Evolutionary conservation across 257 asterid species (phyloP).

Genomic region (Solanum sparsipilum): DNA sequence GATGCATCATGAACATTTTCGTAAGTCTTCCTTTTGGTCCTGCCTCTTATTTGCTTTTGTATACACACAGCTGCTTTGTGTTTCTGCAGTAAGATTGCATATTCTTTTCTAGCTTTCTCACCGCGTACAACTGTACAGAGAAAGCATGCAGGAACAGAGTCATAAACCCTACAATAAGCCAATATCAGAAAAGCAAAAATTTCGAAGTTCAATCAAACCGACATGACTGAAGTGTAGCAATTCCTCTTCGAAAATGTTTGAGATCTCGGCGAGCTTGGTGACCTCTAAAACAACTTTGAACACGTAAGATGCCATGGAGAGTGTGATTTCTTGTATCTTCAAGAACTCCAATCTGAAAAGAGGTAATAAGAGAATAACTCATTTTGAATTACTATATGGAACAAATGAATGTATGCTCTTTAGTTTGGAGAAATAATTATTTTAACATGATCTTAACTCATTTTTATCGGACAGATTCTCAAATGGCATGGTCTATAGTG

Average conservation of each 20-base stretch:
- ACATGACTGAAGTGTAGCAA: slow-evolving; percentile 80
- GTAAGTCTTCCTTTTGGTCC: slow-evolving; percentile 36
- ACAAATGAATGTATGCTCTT: not conserved
- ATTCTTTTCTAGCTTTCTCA: slow-evolving; percentile 72
- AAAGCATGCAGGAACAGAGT: slow-evolving; percentile 6
- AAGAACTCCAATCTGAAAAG: slow-evolving; percentile 73
- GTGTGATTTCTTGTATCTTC: slow-evolving; percentile 96
- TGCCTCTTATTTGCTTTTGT: slow-evolving; percentile 64
- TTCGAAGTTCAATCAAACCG: not conserved
- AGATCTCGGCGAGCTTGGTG: slow-evolving; percentile 70
- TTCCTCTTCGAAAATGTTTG: slow-evolving; percentile 48
- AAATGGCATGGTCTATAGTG: not conserved
- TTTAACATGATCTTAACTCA: not conserved
- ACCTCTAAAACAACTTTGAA: slow-evolving; percentile 98
- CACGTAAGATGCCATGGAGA: slow-evolving; percentile 84
- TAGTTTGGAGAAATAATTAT: not conserved
- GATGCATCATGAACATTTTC: slow-evolving; percentile 45
- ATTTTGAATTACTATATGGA: not conserved
- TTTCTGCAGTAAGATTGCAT: slow-evolving; percentile 35
- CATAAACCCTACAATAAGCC: not conserved
- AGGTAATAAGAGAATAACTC: not conserved
- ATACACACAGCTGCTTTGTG: slow-evolving; percentile 75
- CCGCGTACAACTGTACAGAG: slow-evolving; percentile 67
- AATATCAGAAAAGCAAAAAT: not conserved
- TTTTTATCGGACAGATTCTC: not conserved